Conservation (phyloP, 164 flowering plant genomes). For the Magnolia changhungtana region DNA sequence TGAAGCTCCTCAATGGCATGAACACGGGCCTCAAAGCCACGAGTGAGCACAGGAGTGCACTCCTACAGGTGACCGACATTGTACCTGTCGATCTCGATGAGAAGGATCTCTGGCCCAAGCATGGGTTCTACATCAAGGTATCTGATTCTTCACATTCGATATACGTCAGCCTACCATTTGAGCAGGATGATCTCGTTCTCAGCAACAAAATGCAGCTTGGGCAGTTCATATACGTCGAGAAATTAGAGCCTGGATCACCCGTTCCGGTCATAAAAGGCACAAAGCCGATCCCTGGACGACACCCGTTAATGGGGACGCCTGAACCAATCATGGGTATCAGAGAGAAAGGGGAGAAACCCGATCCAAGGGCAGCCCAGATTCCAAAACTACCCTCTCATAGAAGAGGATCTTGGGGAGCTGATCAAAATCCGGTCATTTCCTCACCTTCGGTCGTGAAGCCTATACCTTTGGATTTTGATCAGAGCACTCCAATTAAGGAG, state of each 20-base stretch:
- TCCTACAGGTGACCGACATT: constrained; percentile 89
- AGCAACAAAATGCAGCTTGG: constrained; percentile 93
- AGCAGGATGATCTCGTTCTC: constrained; percentile 85
- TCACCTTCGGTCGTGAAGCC: constrained; percentile 53
- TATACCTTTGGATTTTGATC: constrained; percentile 66
- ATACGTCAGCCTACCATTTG: constrained; percentile 72
- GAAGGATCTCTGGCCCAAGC: constrained; percentile 77
- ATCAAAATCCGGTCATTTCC: constrained; percentile 29
- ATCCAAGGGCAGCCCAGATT: constrained; percentile 1
- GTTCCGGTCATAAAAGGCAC: constrained; percentile 75
- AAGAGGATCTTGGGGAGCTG: constrained; percentile 79
- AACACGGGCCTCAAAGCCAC: constrained; percentile 70
- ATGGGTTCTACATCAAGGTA: constrained; percentile 81
- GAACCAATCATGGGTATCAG: constrained; percentile 78
- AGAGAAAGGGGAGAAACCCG: constrained; percentile 40
- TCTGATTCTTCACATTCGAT: constrained; percentile 94
- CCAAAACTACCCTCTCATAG: constrained; percentile 29
- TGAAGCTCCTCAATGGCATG: constrained; percentile 82
- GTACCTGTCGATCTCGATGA: constrained; percentile 94
- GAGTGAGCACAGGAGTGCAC: constrained; percentile 75
- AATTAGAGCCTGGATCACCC: constrained; percentile 85
- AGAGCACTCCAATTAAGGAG: constrained; percentile 62
- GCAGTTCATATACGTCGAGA: constrained; percentile 84
- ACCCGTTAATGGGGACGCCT: constrained; percentile 89
- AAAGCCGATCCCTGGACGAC: constrained; percentile 83